Percentiles rank a stretch among this genome's conserved stretches.
Conservation (phyloP, 768 basidiomycete genomes). For the Imleria badia region DNA sequence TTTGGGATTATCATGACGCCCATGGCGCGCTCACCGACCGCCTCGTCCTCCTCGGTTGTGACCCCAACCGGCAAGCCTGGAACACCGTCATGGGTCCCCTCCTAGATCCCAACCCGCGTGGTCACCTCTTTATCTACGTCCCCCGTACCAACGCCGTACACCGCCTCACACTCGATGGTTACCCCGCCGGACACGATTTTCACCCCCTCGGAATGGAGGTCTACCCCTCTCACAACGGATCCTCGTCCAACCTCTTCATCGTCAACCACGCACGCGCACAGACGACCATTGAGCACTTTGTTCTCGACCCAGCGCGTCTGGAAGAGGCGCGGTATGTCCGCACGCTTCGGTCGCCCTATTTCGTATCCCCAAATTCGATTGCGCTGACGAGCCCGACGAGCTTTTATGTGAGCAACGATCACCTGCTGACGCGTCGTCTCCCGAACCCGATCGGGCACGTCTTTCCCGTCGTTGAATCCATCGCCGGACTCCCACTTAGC, state of each 20-base stretch:
- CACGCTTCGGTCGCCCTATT: constrained; percentile 57
- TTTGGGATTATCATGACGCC: constrained; percentile 58
- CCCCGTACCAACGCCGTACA: constrained; percentile 28
- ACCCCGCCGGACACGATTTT: constrained; percentile 60
- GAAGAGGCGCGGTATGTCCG: constrained; percentile 52
- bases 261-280: constrained; percentile 65
- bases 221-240: constrained; percentile 49
- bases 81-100: constrained; percentile 79
- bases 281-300: constrained; percentile 70
- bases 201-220: constrained; percentile 70
- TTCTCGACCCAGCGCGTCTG: constrained; percentile 44
- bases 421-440: constrained; percentile 62
- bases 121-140: constrained; percentile 59
- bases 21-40: constrained; percentile 42
- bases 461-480: constrained; percentile 53
- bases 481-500: constrained; percentile 55
- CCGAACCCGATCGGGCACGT: constrained; percentile 48
- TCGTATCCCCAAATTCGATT: constrained; percentile 66
- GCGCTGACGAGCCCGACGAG: constrained; percentile 63
- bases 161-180: constrained; percentile 47
- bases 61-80: constrained; percentile 54
- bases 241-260: constrained; percentile 57
- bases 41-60: constrained; percentile 43
- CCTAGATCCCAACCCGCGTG: constrained; percentile 53
- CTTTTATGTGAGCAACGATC: constrained; percentile 76